Evolutionary conservation across 169 alveolate genomes (phyloP).

Genomic region (Cryptosporidium bovis): DNA sequence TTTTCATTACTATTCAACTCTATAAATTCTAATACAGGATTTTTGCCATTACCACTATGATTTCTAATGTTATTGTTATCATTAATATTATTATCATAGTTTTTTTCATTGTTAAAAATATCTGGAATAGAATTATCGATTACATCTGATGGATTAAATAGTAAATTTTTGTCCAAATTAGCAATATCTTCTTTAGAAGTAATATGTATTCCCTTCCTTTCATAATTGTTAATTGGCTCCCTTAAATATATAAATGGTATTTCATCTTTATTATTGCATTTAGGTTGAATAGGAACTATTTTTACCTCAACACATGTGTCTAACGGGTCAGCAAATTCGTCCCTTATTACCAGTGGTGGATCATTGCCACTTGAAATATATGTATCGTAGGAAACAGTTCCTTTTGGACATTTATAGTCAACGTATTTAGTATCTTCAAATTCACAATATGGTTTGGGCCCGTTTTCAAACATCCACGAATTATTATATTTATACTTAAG

Average conservation of each 20-base stretch:
- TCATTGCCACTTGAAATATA: slow-evolving; percentile 50
- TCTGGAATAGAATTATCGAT: slow-evolving; percentile 31
- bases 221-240: slow-evolving; percentile 29
- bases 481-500: slow-evolving; percentile 30
- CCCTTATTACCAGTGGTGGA: slow-evolving; percentile 48
- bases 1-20: background rate
- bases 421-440: slow-evolving; percentile 14
- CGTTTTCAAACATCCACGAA: slow-evolving; percentile 54
- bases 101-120: background rate
- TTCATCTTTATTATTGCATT: slow-evolving; percentile 36
- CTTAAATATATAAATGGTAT: slow-evolving; percentile 43
- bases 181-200: slow-evolving; percentile 54
- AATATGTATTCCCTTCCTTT: slow-evolving; percentile 53
- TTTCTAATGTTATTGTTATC: background rate
- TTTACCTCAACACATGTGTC: slow-evolving; percentile 44
- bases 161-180: slow-evolving; percentile 12
- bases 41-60: background rate
- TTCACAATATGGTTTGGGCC: slow-evolving; percentile 50
- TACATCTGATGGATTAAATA: slow-evolving; percentile 33
- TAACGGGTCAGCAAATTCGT: slow-evolving; percentile 33
- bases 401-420: slow-evolving; percentile 52
- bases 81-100: background rate
- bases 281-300: slow-evolving; percentile 48
- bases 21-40: background rate
- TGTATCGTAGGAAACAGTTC: slow-evolving; percentile 28